Conservation (phyloP, 2,329 filamentous ascomycete species). For the Beauveria medogensis region DNA sequence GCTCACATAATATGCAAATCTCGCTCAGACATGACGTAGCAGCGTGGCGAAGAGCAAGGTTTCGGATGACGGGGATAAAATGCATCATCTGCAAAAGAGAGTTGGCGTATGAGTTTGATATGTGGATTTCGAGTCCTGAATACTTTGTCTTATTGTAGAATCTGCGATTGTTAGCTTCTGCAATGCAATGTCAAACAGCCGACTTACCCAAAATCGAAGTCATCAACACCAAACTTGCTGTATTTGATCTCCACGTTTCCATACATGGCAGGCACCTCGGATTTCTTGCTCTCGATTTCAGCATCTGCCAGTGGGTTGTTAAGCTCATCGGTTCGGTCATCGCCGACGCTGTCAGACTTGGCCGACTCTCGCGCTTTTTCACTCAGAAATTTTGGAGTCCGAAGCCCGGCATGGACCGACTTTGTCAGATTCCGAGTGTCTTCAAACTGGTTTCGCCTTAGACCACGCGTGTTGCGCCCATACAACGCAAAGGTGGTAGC, state of each 20-base stretch:
- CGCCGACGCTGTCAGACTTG: slow-evolving; percentile 34
- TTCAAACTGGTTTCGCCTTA: slow-evolving; percentile 74
- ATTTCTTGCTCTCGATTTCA: slow-evolving; percentile 65
- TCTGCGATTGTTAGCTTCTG: slow-evolving; percentile 34
- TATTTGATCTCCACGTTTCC: slow-evolving; percentile 96
- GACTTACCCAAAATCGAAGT: slow-evolving; percentile 87
- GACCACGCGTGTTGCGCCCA: slow-evolving; percentile 65
- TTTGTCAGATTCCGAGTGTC: slow-evolving; percentile 60
- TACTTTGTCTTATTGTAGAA: slow-evolving; percentile 93
- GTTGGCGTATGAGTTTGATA: slow-evolving; percentile 94
- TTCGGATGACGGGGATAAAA: slow-evolving; percentile 82
- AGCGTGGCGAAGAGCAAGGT: slow-evolving; percentile 80
- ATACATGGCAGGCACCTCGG: slow-evolving; percentile 83
- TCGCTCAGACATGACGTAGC: slow-evolving; percentile 78
- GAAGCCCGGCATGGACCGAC: slow-evolving; percentile 50
- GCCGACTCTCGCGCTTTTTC: slow-evolving; percentile 73
- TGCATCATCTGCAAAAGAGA: slow-evolving; percentile 83
- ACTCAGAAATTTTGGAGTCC: slow-evolving; percentile 85
- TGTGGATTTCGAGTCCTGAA: slow-evolving; percentile 91
- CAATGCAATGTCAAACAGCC: not conserved
- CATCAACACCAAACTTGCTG: slow-evolving; percentile 97
- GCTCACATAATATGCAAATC: slow-evolving; percentile 80
- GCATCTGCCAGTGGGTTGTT: slow-evolving; percentile 58
- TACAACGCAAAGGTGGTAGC: slow-evolving; percentile 68
- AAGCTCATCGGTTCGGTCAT: slow-evolving; percentile 46